Base-by-base conservation (phyloP, 352 stramenopile species). In the Pythium phragmiticola region DNA sequence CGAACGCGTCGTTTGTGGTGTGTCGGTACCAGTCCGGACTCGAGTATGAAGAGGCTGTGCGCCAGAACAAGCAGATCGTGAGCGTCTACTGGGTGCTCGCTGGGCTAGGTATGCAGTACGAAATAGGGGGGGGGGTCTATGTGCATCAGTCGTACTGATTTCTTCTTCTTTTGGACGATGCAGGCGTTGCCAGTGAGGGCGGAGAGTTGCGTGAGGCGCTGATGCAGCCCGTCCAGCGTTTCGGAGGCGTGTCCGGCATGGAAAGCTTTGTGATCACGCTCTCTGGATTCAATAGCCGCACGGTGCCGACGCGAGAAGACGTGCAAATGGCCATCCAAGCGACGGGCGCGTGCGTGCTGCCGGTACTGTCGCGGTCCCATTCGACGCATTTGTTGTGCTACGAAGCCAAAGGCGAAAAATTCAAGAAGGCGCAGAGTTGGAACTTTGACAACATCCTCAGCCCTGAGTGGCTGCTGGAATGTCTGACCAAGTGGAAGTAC, bases 371-470 rank as follows among this genome's bases (percentile, higher is more conserved):
- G 28, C 69, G 85, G 42, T 89, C 81, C 2, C 82, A 95, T 61
- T 93, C 87, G 0, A 94, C 85, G 17, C 87, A 95, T 46, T 64
- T 95, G 46, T 60, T 95, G 7, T 94, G 85, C 57, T 82, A 82
- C 51, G 87, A 93, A 74, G 64, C 78, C 1, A 81, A 74, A 12
- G 87, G 87, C 14, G 87, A 95, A 49, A 95, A 95, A 56, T 95
- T 85, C 69, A 90, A 94, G 67, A 91, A 88, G 56, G 82, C 87
- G 9, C 60, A 90, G 55, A 91, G 80, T 55, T 95, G 87, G 87
- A 69, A 74, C 46, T 89, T 92, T 37, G 65, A 85, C 21, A 93
- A 95, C 57, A 82, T 95, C 28, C 70, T 94, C 54, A 84, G 73
- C 33, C 82, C 89, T 30, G 76, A 95, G 84, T 95, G 87, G 87